A percentile compares a stretch with the other conserved stretches of the same genome.
These are phyloP conservation scores for Penicillium occitanis DNA, from an alignment of 2,329 filamentous ascomycete species.

Conservation along the genomic window DNA sequence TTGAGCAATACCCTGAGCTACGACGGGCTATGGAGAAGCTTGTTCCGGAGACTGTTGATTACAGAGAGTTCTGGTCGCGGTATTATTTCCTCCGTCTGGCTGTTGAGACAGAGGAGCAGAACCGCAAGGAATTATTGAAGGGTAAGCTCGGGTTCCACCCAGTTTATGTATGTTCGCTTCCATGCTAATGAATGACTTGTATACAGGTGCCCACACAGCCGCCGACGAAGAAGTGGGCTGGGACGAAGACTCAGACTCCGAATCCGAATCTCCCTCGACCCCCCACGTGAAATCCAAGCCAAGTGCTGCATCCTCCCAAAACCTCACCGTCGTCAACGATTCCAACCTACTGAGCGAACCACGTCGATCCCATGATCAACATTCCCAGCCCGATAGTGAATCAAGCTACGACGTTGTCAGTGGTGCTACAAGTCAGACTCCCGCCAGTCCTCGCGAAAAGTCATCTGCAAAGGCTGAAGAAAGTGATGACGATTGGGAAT, in stretches of 20 bases:
- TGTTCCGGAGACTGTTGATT: constrained; percentile 90
- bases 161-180: no score
- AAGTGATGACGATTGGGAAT: constrained; percentile 77
- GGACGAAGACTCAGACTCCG: constrained; percentile 70
- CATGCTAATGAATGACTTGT: no score
- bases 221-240: constrained; percentile 69
- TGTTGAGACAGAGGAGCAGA: constrained; percentile 87
- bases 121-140: constrained; percentile 84
- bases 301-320: constrained; percentile 27
- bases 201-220: constrained; percentile 29
- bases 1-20: constrained; percentile 84
- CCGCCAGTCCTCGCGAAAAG: constrained; percentile 61
- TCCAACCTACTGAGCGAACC: constrained; percentile 62
- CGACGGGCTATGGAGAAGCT: constrained; percentile 88
- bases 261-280: constrained; percentile 45
- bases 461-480: constrained; percentile 49
- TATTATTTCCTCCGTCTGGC: constrained; percentile 95
- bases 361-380: constrained; percentile 78
- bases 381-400: constrained; percentile 88
- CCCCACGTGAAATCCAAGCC: constrained; percentile 44
- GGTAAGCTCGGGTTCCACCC: constrained; percentile 45
- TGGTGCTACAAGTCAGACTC: constrained; percentile 74
- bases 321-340: constrained; percentile 35
- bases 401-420: constrained; percentile 95
- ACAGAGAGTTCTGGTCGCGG: constrained; percentile 84